Percentiles rank a stretch among this genome's conserved stretches.
phyloP scores from a whole-genome alignment of 768 basidiomycete genomes.

The Boletellus ananiceps region DNA sequence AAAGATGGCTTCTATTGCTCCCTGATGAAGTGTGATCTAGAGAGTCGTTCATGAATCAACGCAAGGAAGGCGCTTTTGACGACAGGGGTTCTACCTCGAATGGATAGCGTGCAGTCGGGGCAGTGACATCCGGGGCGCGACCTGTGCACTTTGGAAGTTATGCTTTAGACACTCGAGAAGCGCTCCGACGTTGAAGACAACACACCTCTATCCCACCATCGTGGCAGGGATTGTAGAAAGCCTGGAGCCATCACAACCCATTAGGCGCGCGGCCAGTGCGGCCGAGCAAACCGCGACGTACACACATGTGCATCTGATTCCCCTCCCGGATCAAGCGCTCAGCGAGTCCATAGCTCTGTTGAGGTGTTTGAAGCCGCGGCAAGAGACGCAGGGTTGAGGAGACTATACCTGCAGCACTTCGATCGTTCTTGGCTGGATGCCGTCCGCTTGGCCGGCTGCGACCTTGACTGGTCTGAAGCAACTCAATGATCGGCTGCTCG shows the following conservation, averaged over 20 bases:
- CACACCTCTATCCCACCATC: slow-evolving; percentile 59
- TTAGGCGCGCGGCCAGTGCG: neutral
- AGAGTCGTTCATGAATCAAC: neutral
- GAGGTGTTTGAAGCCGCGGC: neutral
- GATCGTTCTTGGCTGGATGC: slow-evolving; percentile 51
- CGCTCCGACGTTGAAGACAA: neutral
- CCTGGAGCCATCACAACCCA: slow-evolving; percentile 35
- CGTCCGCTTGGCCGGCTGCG: slow-evolving; percentile 49
- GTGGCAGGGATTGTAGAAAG: slow-evolving; percentile 67
- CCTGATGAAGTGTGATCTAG: slow-evolving; percentile 38
- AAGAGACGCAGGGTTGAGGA: neutral
- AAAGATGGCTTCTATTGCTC: slow-evolving; percentile 40
- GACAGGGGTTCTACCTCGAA: slow-evolving; percentile 49
- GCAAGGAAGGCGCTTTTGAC: neutral
- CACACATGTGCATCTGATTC: slow-evolving; percentile 66
- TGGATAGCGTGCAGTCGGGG: slow-evolving; percentile 61
- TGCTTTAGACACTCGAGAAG: neutral
- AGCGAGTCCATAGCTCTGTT: slow-evolving; percentile 72
- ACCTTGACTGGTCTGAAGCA: slow-evolving; percentile 36
- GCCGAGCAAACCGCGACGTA: slow-evolving; percentile 30
- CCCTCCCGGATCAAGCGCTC: slow-evolving; percentile 60
- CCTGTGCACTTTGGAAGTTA: slow-evolving; percentile 47
- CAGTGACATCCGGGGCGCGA: slow-evolving; percentile 57
- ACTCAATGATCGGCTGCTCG: neutral
- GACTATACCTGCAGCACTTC: slow-evolving; percentile 46